These are phyloP conservation scores for Moricandia moricandioides DNA, from an alignment of 345 rosid genomes.

Conservation along the genomic window DNA sequence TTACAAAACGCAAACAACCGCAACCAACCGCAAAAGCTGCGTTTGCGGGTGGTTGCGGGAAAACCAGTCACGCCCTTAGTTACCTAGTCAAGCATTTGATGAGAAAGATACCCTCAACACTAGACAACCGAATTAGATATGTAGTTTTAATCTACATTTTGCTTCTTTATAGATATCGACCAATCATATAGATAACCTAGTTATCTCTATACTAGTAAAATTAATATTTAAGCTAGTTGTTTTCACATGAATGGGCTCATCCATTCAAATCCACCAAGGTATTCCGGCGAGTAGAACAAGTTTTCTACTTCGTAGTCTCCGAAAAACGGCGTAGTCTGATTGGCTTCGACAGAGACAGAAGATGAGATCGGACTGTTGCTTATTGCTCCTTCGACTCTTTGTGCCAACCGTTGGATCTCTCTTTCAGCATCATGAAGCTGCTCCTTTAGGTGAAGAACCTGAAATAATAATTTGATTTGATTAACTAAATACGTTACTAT, in stretches of 20 bases:
- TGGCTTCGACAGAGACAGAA: constrained; percentile 42
- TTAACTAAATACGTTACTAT: constrained; percentile 1
- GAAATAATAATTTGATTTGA: constrained; percentile 6
- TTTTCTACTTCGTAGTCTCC: constrained; percentile 44
- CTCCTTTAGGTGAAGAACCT: constrained; percentile 63
- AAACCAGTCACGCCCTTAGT: no score
- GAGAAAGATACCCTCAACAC: constrained; percentile 5
- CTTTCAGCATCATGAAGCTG: constrained; percentile 49
- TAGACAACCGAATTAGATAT: background rate
- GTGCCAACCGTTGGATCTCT: constrained; percentile 51
- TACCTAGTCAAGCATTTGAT: constrained; percentile 4
- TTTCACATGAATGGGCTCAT: constrained; percentile 40
- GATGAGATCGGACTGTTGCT: constrained; percentile 50
- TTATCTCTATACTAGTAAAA: background rate
- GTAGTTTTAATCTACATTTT: background rate
- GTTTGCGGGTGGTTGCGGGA: no score
- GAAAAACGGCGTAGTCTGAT: constrained; percentile 41
- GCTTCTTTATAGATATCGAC: constrained; percentile 16
- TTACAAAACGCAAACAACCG: no score
- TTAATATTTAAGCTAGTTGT: background rate
- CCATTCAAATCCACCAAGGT: constrained; percentile 57
- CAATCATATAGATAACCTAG: constrained; percentile 9
- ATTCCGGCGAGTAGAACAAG: constrained; percentile 41
- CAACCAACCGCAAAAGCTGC: no score
- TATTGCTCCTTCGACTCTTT: constrained; percentile 42